Conservation (phyloP, 2,329 filamentous ascomycete species). For the Salinomyces thailandicus region DNA sequence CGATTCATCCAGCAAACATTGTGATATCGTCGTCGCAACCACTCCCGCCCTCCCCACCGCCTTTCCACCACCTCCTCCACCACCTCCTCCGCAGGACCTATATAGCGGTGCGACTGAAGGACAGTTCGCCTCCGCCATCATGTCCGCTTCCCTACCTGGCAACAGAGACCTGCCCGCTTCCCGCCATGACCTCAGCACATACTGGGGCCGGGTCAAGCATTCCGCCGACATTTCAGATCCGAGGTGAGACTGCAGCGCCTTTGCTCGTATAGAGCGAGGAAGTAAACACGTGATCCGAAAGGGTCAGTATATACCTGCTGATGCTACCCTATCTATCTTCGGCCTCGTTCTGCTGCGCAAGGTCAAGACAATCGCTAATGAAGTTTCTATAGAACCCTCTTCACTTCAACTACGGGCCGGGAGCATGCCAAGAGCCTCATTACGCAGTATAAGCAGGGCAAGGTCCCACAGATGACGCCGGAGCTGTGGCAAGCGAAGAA, state of each 20-base stretch:
- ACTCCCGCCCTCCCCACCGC: too few species aligned
- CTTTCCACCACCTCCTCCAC: too few species aligned
- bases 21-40: too few species aligned
- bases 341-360: background rate
- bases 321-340: too few species aligned
- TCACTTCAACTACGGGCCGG: constrained; percentile 67
- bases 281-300: constrained; percentile 20
- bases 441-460: constrained; percentile 75
- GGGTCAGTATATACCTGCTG: constrained; percentile 13
- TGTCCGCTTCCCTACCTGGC: constrained; percentile 54
- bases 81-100: too few species aligned
- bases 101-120: too few species aligned
- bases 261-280: too few species aligned
- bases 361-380: too few species aligned
- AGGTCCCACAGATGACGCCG: constrained; percentile 68
- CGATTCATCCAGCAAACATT: too few species aligned
- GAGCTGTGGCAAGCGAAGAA: constrained; percentile 95
- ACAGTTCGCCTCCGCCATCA: too few species aligned
- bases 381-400: constrained; percentile 65
- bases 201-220: constrained; percentile 90
- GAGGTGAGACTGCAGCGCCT: constrained; percentile 53
- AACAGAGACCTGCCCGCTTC: constrained; percentile 78
- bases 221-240: constrained; percentile 85
- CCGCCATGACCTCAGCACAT: constrained; percentile 83
- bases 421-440: constrained; percentile 78